Evolutionary conservation across 805 yeast species (phyloP).

Genomic region (Wickerhamomyces bovis): DNA sequence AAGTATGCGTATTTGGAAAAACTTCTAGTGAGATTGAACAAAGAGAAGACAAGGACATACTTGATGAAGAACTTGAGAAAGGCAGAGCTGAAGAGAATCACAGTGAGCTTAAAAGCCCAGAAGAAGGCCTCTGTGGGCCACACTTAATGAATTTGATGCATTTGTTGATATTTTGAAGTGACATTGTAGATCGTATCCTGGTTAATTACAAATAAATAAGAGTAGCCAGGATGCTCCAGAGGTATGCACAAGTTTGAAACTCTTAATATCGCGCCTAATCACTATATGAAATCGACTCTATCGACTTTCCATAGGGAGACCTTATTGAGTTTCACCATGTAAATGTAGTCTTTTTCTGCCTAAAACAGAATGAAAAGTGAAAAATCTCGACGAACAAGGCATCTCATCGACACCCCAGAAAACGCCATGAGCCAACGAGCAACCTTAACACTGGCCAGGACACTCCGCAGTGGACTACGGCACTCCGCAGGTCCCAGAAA

Average conservation of each 20-base stretch:
- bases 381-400: not conserved
- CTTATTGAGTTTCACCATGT: no score
- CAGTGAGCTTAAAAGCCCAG: not conserved
- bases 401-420: not conserved
- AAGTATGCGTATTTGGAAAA: conserved; percentile 7
- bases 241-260: no score
- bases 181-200: not conserved
- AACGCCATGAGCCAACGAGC: not conserved
- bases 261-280: no score
- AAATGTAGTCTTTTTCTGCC: not conserved
- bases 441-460: not conserved
- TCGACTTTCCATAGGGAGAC: no score
- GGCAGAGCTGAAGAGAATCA: conserved; percentile 3
- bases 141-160: not conserved
- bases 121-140: not conserved
- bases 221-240: no score
- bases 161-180: not conserved
- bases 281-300: no score
- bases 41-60: conserved; percentile 4
- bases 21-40: conserved; percentile 4
- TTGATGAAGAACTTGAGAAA: conserved; percentile 5
- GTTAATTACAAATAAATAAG: no score
- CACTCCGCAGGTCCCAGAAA: not conserved
- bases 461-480: not conserved
- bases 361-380: not conserved